Evolutionary conservation across 2,329 filamentous ascomycete species (phyloP).

Genomic region (Colletotrichum gigasporum): DNA sequence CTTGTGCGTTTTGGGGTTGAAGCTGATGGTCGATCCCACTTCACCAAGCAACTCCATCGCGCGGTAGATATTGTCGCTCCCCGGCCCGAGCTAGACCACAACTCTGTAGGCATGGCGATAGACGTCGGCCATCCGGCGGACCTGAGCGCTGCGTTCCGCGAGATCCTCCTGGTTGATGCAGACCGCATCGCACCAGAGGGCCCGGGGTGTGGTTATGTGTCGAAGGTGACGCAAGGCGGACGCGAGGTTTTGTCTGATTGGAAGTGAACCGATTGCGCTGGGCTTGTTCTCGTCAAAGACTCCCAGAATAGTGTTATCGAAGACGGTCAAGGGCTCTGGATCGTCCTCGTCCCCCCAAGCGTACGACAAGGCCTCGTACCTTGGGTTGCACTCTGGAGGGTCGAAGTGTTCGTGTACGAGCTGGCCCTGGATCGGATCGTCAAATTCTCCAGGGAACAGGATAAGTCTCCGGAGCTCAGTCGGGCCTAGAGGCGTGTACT

Average conservation of each 20-base stretch:
- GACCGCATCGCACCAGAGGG: conserved; percentile 36
- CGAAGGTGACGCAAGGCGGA: not conserved
- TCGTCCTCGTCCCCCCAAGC: not conserved
- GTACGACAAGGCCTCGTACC: conserved; percentile 13
- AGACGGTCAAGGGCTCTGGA: not conserved
- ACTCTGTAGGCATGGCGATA: conserved; percentile 32
- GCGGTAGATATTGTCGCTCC: conserved; percentile 16
- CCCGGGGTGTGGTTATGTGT: not conserved
- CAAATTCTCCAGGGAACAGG: not conserved
- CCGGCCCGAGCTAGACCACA: conserved; percentile 35
- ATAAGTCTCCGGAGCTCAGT: not conserved
- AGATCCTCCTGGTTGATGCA: conserved; percentile 36
- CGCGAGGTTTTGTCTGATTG: not conserved
- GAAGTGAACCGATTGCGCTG: not conserved
- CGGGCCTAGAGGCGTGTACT: not conserved
- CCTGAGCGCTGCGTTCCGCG: conserved; percentile 31
- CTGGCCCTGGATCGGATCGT: fast-evolving
- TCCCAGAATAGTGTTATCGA: not conserved
- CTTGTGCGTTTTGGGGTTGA: no score
- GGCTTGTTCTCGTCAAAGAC: not conserved
- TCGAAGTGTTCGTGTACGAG: fast-evolving
- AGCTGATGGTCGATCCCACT: no score
- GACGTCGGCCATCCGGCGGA: conserved; percentile 35
- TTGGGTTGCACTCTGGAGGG: no score
- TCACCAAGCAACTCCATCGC: no score